phyloP scores from a whole-genome alignment of 345 rosid genomes.

The Gossypium mustelinum region DNA sequence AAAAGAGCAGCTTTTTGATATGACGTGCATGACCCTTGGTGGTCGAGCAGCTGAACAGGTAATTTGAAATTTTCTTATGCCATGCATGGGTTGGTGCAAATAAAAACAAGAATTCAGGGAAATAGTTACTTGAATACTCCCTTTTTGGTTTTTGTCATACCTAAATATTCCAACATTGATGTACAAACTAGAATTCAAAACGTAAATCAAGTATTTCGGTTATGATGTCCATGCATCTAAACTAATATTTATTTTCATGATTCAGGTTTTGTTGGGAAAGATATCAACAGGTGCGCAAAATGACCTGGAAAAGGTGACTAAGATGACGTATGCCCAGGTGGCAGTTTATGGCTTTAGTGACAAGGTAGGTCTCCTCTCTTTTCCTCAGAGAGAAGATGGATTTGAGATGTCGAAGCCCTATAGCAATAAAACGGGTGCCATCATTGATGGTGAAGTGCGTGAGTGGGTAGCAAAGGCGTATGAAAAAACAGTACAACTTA shows the following conservation, averaged over 20 bases:
- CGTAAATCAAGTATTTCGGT: background rate
- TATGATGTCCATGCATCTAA: background rate
- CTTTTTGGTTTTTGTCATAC: background rate
- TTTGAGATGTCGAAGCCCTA: slow-evolving; percentile 80
- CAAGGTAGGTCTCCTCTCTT: slow-evolving; percentile 91
- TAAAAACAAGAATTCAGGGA: too few species aligned
- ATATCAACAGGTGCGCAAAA: slow-evolving; percentile 95
- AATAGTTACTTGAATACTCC: background rate
- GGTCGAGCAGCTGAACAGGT: slow-evolving; percentile 99
- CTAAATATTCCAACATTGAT: background rate
- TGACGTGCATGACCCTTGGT: slow-evolving; percentile 97
- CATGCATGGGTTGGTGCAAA: background rate
- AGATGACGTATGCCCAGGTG: slow-evolving; percentile 94
- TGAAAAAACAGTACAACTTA: slow-evolving; percentile 46
- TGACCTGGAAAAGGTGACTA: slow-evolving; percentile 92
- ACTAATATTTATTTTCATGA: background rate
- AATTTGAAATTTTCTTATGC: background rate
- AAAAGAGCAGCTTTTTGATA: slow-evolving; percentile 90
- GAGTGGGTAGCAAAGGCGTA: slow-evolving; percentile 90
- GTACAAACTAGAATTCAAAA: background rate
- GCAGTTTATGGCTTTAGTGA: slow-evolving; percentile 96
- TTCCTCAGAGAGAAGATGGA: slow-evolving; percentile 73
- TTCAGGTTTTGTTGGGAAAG: slow-evolving; percentile 77
- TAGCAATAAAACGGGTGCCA: slow-evolving; percentile 83
- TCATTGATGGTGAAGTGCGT: slow-evolving; percentile 78